Evolutionary conservation across 2,329 filamentous ascomycete genomes (phyloP).

Genomic region (Cercospora sesami): DNA sequence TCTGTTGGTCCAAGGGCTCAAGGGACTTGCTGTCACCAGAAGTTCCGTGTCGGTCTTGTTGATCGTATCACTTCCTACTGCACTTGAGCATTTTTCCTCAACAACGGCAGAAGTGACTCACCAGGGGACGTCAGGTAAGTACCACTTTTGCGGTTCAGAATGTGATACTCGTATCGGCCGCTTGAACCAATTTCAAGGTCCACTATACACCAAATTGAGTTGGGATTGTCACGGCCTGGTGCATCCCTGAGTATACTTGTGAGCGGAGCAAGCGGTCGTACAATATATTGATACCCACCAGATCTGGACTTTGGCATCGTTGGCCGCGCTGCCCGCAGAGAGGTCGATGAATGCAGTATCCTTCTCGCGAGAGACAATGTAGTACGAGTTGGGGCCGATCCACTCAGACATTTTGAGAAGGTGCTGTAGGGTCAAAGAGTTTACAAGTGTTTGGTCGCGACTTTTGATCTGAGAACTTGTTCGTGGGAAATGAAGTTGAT

Average conservation of each 20-base stretch:
- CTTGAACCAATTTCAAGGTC: neutral
- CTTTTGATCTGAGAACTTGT: too few species aligned
- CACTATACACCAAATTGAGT: neutral
- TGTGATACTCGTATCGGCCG: neutral
- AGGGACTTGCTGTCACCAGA: neutral
- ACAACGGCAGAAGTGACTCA: neutral
- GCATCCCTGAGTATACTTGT: too few species aligned
- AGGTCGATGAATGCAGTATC: neutral
- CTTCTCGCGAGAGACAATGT: neutral
- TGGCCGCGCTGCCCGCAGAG: neutral
- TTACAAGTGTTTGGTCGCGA: too few species aligned
- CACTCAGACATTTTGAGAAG: neutral
- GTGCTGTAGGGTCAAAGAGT: too few species aligned
- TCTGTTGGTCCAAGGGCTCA: neutral
- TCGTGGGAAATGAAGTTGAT: too few species aligned
- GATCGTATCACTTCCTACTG: neutral
- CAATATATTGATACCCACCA: neutral
- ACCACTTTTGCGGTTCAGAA: neutral
- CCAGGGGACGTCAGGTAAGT: neutral
- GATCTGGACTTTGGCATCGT: neutral
- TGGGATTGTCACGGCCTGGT: neutral
- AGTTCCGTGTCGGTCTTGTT: neutral
- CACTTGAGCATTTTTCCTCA: neutral
- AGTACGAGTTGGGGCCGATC: neutral
- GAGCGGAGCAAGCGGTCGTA: neutral